Conservation (phyloP, 768 basidiomycete genomes). For the Trametes coccinea region DNA sequence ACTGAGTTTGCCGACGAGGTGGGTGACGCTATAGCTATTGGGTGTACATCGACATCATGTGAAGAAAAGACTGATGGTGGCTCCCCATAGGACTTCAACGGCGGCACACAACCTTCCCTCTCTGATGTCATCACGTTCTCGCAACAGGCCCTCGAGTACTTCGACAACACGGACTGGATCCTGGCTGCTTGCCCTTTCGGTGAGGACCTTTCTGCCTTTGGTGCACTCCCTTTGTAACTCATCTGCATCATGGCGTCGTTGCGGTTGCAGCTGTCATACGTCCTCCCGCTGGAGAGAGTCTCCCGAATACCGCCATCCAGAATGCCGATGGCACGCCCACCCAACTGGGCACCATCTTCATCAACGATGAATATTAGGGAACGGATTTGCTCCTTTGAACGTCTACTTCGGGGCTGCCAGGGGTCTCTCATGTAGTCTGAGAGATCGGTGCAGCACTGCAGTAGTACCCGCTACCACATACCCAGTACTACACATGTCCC, state of each 20-base stretch:
- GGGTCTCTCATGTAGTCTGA: no score
- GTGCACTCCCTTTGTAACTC: no score
- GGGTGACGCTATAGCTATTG: not conserved
- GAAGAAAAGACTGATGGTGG: no score
- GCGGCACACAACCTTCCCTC: slow-evolving; percentile 40
- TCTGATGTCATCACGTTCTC: slow-evolving; percentile 48
- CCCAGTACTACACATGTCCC: no score
- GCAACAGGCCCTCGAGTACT: not conserved
- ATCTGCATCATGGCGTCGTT: no score
- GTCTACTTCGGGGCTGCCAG: no score
- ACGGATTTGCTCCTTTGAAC: no score
- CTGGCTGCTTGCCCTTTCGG: slow-evolving; percentile 9
- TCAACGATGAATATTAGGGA: slow-evolving; percentile 3
- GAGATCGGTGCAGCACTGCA: no score
- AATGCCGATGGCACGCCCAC: slow-evolving; percentile 5
- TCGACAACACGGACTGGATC: slow-evolving; percentile 6
- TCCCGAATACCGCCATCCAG: not conserved
- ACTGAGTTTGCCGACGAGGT: slow-evolving; percentile 74
- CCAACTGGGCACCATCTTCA: not conserved
- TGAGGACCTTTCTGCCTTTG: not conserved
- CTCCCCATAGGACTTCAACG: slow-evolving; percentile 49
- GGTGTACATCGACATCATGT: no score
- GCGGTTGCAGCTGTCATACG: not conserved
- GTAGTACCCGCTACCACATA: no score
- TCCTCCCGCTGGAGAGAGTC: no score